phyloP scores from a whole-genome alignment of 306 rosid genomes.

The Lagenaria siceraria region DNA sequence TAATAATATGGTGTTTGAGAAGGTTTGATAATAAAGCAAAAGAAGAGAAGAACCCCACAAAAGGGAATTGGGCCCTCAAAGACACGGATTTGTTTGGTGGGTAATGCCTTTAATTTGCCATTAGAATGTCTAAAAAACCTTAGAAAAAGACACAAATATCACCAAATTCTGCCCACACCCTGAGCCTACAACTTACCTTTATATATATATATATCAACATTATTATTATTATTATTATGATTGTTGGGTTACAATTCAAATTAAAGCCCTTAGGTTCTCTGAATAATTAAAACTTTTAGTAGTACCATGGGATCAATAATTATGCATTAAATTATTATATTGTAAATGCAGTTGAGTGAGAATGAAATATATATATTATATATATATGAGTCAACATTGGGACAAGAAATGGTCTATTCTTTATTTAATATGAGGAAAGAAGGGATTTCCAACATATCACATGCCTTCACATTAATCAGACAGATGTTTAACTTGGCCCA shows the following conservation, averaged over 20 bases:
- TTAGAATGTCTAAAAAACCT: conserved; percentile 29
- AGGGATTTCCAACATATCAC: conserved; percentile 46
- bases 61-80: neutral
- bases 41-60: neutral
- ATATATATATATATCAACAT: too few species aligned
- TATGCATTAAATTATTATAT: conserved; percentile 6
- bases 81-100: conserved; percentile 1
- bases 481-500: conserved; percentile 10
- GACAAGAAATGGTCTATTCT: conserved; percentile 37
- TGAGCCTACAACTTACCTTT: conserved; percentile 29
- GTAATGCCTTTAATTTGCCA: neutral
- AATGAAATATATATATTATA: neutral
- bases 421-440: conserved; percentile 32
- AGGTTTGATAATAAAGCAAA: neutral
- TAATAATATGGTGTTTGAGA: neutral
- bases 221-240: conserved; percentile 6
- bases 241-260: neutral
- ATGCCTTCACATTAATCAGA: conserved; percentile 51
- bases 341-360: neutral
- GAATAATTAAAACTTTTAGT: conserved; percentile 9
- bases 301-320: conserved; percentile 8
- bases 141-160: conserved; percentile 26
- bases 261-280: conserved; percentile 22
- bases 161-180: conserved; percentile 21
- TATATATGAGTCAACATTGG: conserved; percentile 16